Conservation (phyloP, 169 alveolate genomes). For the Ichthyophthirius multifiliis region DNA sequence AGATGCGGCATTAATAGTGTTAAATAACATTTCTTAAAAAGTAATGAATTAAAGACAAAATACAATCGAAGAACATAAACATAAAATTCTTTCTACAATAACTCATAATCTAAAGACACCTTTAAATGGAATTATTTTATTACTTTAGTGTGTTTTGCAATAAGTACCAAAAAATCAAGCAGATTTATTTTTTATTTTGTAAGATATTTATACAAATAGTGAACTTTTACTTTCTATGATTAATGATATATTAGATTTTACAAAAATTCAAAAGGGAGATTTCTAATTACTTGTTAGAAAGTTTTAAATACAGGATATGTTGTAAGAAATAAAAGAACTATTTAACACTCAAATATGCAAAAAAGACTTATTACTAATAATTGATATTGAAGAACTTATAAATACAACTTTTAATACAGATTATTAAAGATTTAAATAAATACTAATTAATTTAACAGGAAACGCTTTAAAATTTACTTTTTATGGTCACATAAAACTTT, state of each 20-base stretch:
- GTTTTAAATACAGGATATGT: background rate
- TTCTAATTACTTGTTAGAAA: background rate
- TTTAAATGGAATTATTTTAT: background rate
- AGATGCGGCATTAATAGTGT: background rate
- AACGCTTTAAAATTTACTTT: conserved; percentile 28
- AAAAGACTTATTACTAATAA: background rate
- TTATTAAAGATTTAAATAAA: conserved; percentile 10
- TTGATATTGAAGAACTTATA: background rate
- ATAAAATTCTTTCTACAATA: background rate
- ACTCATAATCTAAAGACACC: conserved; percentile 24
- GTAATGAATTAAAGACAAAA: background rate
- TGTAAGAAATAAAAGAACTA: background rate
- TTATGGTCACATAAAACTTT: background rate
- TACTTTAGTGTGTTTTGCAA: background rate
- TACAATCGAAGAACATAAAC: background rate
- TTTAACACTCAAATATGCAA: background rate
- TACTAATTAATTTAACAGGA: conserved; percentile 9
- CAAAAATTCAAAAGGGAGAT: background rate
- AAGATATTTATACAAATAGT: conserved; percentile 3
- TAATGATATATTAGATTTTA: conserved; percentile 13
- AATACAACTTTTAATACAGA: background rate
- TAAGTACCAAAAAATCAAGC: background rate
- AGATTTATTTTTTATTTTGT: background rate
- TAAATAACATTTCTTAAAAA: background rate
- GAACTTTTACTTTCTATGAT: background rate